Base-by-base conservation (phyloP, 768 basidiomycete species). In the Lactarius trivialis region DNA sequence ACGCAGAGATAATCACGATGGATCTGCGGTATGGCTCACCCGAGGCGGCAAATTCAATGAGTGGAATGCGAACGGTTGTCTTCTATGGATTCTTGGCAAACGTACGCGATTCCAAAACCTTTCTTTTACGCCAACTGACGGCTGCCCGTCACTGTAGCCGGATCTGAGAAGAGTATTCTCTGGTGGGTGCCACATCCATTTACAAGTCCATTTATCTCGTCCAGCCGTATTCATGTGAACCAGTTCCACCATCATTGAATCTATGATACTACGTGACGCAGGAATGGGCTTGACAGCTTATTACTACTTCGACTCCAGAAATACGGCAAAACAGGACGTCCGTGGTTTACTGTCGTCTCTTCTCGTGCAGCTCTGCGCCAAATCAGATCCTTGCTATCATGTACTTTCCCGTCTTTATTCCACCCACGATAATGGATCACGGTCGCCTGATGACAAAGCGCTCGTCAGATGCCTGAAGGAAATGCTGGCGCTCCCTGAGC, bases 191-290 rank as follows among this genome's bases (percentile, higher is more conserved):
- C 36, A 1, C 36, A 26, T 5, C 21, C 6, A 4, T n/a, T 2
- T 7, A 1, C 14, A 1, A 26, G n/a, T 5, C 21, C 6, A 4
- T n/a, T 2, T 7, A 1, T 8, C 2, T n/a, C 0, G 0, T 17
- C 6, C 14, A 4, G 3, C 1, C 8, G 5, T 8, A 11, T 53
- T 41, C 14, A 2, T 5, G 2, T 30, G 30, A 30, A 30, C 24
- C 5, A 62, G 61, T 7, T 62, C 61, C 9, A 21, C 32, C 2
- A 48, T 62, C 1, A 56, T 61, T 5, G 26, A 61, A 7, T 1
- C 33, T 34, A 32, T 55, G 15, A 3, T 1, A 0, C 7, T 5
- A 21, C 15, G 34, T 8, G 45, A 30, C 12, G 24, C 2, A 1
- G 53, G 53, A 37, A 1, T 48, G 6, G 53, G 43, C 53, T 28